Percentiles rank a stretch among this genome's conserved stretches.
Evolutionary conservation across 441 rosid genomes (phyloP).

Genomic region (Raphanus hybrid): DNA sequence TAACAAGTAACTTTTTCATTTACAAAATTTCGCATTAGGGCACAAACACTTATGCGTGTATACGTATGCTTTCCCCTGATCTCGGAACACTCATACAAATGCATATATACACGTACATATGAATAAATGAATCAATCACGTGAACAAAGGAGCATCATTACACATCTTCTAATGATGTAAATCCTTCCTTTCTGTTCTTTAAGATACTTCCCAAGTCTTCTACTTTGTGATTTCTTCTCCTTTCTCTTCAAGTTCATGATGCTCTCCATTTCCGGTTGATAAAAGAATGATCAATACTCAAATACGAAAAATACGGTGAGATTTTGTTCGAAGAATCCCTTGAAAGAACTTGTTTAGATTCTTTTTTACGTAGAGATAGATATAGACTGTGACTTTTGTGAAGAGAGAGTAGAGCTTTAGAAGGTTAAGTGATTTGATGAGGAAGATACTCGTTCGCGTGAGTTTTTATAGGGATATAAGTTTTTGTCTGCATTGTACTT

Average conservation of each 20-base stretch:
- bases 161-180: constrained; percentile 46
- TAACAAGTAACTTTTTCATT: neutral
- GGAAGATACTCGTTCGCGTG: constrained; percentile 22
- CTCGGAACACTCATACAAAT: neutral
- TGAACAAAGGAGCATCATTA: constrained; percentile 41
- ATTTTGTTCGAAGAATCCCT: no score
- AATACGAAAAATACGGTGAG: neutral
- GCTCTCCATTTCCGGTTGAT: constrained; percentile 29
- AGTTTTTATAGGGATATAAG: constrained; percentile 34
- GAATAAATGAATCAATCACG: constrained; percentile 34
- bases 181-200: constrained; percentile 43
- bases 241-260: constrained; percentile 39
- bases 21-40: constrained; percentile 4
- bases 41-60: neutral
- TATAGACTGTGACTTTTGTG: constrained; percentile 15
- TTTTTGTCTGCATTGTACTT: constrained; percentile 14
- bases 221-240: constrained; percentile 41
- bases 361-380: neutral
- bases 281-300: neutral
- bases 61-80: neutral
- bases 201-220: constrained; percentile 43
- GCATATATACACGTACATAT: constrained; percentile 2
- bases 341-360: no score
- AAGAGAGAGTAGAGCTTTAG: constrained; percentile 19
- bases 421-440: constrained; percentile 24